Evolutionary conservation across 768 basidiomycete species (phyloP), one percentile per base, ranked within the genome.

Genomic region (Auricularia sp.): DNA sequence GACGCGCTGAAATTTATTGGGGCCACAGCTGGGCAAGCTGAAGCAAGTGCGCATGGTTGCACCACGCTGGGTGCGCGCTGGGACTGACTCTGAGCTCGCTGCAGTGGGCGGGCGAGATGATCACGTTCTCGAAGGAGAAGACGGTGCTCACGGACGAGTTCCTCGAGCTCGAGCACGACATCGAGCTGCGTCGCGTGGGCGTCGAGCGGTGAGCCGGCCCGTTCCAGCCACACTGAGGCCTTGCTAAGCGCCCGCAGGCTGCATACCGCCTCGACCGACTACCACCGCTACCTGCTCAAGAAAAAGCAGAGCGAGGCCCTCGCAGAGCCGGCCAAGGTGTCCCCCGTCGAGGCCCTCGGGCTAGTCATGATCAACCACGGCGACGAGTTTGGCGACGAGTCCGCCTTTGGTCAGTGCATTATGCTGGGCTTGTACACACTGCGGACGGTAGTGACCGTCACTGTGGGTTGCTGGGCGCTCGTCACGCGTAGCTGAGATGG

Each of bases 61-160:
- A 35, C 56, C 23, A 6, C 56, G 21, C 56, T 14, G 64, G 80
- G 71, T 2, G 36, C 53, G 64, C 61, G 62, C 8, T 29, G 29
- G 16, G 35, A 64, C 42, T 65, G 72, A 74, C 73, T 29, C 73
- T 72, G 72, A 66, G 53, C 61, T 23, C 66, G 63, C 61, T 68
- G 54, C 70, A 94, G 90, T 91, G 91, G 89, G 91, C 90, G 4
- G 91, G 90, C 51, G 92, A 95, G 76, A 88, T 90, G 69, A 91
- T 97, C 62, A 86, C 90, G 47, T 59, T 59, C 56, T 82, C 87
- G 33, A 84, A 87, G 67, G 90, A 93, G 72, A 95, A 90, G 80
- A 86, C 89, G 2, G 75, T 83, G 53, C 81, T 88, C 36, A 84
- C 88, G 2, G 87, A 88, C 33, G 92, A 93, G 67, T 89, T 95